These are phyloP conservation scores for Ophiostoma sp. DNA, from an alignment of 2,329 filamentous ascomycete species.

Conservation along the genomic window DNA sequence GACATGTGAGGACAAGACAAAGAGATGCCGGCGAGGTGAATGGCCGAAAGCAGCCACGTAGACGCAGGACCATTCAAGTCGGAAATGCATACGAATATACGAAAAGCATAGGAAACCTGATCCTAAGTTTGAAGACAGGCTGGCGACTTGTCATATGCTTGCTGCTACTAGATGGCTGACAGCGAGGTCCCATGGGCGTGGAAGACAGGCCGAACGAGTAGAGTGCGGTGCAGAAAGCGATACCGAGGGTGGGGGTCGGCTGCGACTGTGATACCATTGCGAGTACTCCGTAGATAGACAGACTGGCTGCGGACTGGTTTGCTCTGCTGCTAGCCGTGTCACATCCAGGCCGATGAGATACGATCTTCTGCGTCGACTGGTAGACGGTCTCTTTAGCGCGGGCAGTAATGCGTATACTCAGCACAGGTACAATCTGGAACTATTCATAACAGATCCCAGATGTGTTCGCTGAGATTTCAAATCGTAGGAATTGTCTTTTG, in stretches of 20 bases:
- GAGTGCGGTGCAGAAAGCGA: not conserved
- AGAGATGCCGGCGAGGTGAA: not conserved
- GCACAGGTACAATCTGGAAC: too few relatives aligned
- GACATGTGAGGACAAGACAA: not conserved
- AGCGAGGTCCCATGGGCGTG: not conserved
- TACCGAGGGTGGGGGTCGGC: not conserved
- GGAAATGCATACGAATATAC: too few relatives aligned
- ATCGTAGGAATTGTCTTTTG: too few relatives aligned
- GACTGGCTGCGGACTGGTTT: not conserved
- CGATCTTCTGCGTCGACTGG: not conserved
- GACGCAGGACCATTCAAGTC: not conserved
- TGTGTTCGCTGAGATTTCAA: too few relatives aligned
- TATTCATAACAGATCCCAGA: too few relatives aligned
- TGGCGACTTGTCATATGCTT: not conserved
- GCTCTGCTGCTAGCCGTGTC: not conserved
- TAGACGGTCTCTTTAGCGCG: not conserved
- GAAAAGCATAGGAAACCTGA: too few relatives aligned
- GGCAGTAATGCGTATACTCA: too few relatives aligned
- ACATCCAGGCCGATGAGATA: not conserved
- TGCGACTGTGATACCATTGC: not conserved
- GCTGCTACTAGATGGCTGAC: not conserved
- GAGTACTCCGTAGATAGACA: not conserved
- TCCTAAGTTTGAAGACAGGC: not conserved
- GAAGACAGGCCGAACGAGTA: not conserved
- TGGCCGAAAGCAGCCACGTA: not conserved